Evolutionary conservation across 495 filamentous ascomycete species (phyloP).

Genomic region (Glarea lozoyensis): DNA sequence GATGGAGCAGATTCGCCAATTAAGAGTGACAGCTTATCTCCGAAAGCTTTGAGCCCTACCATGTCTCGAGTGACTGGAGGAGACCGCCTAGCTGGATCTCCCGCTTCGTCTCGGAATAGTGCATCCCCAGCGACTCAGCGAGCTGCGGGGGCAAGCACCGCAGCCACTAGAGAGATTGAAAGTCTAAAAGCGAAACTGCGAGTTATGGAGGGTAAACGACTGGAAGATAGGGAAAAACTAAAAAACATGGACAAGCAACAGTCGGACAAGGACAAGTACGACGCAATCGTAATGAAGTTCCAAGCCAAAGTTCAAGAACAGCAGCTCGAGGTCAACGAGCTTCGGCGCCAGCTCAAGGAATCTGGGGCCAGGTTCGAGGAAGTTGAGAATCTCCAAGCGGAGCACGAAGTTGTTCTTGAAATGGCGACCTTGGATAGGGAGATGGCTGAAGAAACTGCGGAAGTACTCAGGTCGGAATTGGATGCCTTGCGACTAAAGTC

Average conservation of each 20-base stretch:
- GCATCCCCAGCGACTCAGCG: slow-evolving; percentile 19
- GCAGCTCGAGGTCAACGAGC: slow-evolving; percentile 67
- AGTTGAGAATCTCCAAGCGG: slow-evolving; percentile 62
- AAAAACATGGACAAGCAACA: slow-evolving; percentile 70
- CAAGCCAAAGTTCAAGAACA: slow-evolving; percentile 84
- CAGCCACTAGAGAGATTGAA: slow-evolving; percentile 58
- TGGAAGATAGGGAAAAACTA: slow-evolving; percentile 81
- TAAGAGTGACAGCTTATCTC: slow-evolving; percentile 28
- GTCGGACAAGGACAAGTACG: slow-evolving; percentile 75
- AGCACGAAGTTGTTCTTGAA: slow-evolving; percentile 78
- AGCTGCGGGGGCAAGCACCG: slow-evolving; percentile 24
- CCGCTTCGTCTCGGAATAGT: slow-evolving; percentile 22
- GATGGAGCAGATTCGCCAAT: slow-evolving; percentile 22
- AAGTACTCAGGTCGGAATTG: slow-evolving; percentile 69
- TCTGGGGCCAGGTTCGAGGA: slow-evolving; percentile 57
- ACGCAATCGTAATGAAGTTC: slow-evolving; percentile 83
- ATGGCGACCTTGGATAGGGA: slow-evolving; percentile 84
- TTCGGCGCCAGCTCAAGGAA: slow-evolving; percentile 71
- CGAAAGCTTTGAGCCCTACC: slow-evolving; percentile 37
- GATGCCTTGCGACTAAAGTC: slow-evolving; percentile 63
- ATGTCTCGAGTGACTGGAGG: slow-evolving; percentile 32
- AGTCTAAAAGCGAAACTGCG: slow-evolving; percentile 72
- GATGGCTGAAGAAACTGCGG: slow-evolving; percentile 92
- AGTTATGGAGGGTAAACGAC: slow-evolving; percentile 70
- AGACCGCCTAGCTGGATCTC: slow-evolving; percentile 34